Conservation (phyloP, 805 yeast species). For the Lachancea kluyveri region DNA sequence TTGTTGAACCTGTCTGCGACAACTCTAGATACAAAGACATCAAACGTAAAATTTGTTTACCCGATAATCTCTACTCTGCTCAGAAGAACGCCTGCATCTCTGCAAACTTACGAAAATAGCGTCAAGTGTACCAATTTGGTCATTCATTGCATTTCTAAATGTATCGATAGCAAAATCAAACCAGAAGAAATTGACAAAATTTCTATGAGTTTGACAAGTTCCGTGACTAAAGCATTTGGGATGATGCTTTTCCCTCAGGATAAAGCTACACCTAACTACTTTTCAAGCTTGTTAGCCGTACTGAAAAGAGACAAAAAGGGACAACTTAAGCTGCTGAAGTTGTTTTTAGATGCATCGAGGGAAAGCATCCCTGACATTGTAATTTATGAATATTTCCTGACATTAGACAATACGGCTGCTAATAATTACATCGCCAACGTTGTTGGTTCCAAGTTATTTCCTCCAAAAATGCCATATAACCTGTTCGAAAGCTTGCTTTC, state of each 20-base stretch:
- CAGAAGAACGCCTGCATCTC: too few relatives aligned
- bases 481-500: constrained; percentile 13
- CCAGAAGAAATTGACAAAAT: too few relatives aligned
- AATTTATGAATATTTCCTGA: constrained; percentile 12
- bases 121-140: too few relatives aligned
- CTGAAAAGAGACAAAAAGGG: not conserved
- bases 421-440: constrained; percentile 17
- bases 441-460: constrained; percentile 21
- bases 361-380: constrained; percentile 11
- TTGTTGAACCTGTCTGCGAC: too few relatives aligned
- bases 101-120: too few relatives aligned
- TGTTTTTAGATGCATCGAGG: constrained; percentile 8
- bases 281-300: not conserved
- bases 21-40: too few relatives aligned
- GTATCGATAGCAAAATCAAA: too few relatives aligned
- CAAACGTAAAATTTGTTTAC: too few relatives aligned
- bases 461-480: constrained; percentile 11
- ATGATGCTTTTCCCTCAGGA: not conserved
- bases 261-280: not conserved
- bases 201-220: too few relatives aligned
- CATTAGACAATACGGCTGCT: constrained; percentile 8
- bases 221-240: constrained; percentile 1
- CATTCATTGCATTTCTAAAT: too few relatives aligned
- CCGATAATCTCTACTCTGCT: too few relatives aligned
- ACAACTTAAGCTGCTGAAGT: constrained; percentile 11